phyloP scores from a whole-genome alignment of 1,284 basidiomycete species.

The Ustanciosporium gigantosporum region DNA sequence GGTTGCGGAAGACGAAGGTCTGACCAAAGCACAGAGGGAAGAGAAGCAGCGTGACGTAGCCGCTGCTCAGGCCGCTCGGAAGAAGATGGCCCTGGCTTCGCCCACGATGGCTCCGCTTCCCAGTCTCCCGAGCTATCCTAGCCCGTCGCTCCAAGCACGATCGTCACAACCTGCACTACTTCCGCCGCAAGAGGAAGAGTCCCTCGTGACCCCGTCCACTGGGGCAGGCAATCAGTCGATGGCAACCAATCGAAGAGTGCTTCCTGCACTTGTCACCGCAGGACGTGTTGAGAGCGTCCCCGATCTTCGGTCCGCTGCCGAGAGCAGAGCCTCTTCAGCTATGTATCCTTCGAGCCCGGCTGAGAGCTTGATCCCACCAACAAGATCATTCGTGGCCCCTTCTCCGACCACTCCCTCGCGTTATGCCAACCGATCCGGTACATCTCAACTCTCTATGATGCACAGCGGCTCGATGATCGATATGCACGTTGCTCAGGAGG shows the following conservation, averaged over 20 bases:
- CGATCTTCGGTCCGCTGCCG: conserved; percentile 39
- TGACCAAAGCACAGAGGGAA: conserved; percentile 25
- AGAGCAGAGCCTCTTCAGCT: conserved; percentile 16
- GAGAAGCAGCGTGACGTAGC: conserved; percentile 47
- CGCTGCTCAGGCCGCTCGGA: conserved; percentile 37
- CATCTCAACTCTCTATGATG: conserved; percentile 57
- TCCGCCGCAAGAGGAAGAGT: too few relatives aligned
- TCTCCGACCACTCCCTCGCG: conserved; percentile 34
- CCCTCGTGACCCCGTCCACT: too few relatives aligned
- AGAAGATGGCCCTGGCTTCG: conserved; percentile 19
- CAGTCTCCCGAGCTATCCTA: background rate
- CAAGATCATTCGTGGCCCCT: conserved; percentile 38
- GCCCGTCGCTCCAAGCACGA: background rate
- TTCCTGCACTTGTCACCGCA: conserved; percentile 21
- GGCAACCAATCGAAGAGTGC: conserved; percentile 7
- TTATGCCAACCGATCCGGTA: conserved; percentile 22
- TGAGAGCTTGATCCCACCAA: conserved; percentile 47
- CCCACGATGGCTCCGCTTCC: conserved; percentile 2
- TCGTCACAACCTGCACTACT: background rate
- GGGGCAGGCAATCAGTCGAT: background rate
- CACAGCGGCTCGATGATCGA: conserved; percentile 62
- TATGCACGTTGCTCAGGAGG: conserved; percentile 62
- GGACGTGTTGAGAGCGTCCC: conserved; percentile 36
- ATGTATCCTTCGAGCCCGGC: conserved; percentile 20
- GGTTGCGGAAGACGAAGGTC: conserved; percentile 15